Conservation (phyloP, 2,329 filamentous ascomycete genomes). For the Dothistroma septosporum region DNA sequence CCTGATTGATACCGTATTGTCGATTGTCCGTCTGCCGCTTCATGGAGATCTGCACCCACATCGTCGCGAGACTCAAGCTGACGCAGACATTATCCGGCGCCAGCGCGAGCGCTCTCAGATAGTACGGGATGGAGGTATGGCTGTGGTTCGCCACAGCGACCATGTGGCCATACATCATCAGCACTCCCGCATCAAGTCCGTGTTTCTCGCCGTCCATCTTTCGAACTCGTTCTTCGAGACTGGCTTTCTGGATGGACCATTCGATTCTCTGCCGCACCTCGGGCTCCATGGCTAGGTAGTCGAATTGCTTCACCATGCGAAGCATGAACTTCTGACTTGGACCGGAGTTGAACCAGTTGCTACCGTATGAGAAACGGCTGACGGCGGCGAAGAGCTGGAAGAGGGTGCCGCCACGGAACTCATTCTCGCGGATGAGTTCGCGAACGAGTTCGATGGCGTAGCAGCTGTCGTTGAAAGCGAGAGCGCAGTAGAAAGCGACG, state of each 20-base stretch:
- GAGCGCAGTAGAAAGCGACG: conserved; percentile 59
- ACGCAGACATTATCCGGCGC: conserved; percentile 73
- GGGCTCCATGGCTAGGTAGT: conserved; percentile 60
- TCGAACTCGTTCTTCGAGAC: conserved; percentile 32
- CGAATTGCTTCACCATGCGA: conserved; percentile 85
- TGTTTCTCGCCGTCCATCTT: conserved; percentile 5
- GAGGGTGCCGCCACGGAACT: conserved; percentile 66
- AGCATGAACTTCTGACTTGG: conserved; percentile 87
- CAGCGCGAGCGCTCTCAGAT: conserved; percentile 62
- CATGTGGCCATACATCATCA: conserved; percentile 79
- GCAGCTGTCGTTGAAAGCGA: conserved; percentile 72
- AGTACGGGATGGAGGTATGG: conserved; percentile 81
- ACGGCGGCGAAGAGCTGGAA: conserved; percentile 78
- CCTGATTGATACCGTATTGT: conserved; percentile 82
- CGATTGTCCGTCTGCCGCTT: conserved; percentile 88
- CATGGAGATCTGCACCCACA: conserved; percentile 82
- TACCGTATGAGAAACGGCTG: conserved; percentile 70
- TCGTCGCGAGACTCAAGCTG: conserved; percentile 74
- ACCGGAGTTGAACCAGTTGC: conserved; percentile 72
- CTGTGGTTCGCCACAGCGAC: conserved; percentile 80
- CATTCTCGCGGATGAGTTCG: conserved; percentile 75
- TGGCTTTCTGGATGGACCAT: conserved; percentile 39
- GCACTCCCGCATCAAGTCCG: conserved; percentile 68
- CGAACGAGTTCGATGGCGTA: conserved; percentile 71
- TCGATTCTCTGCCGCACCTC: conserved; percentile 45